These are phyloP conservation scores for Aspergillus pseudoglaucus DNA, from an alignment of 2,329 filamentous ascomycete species.

Conservation along the genomic window DNA sequence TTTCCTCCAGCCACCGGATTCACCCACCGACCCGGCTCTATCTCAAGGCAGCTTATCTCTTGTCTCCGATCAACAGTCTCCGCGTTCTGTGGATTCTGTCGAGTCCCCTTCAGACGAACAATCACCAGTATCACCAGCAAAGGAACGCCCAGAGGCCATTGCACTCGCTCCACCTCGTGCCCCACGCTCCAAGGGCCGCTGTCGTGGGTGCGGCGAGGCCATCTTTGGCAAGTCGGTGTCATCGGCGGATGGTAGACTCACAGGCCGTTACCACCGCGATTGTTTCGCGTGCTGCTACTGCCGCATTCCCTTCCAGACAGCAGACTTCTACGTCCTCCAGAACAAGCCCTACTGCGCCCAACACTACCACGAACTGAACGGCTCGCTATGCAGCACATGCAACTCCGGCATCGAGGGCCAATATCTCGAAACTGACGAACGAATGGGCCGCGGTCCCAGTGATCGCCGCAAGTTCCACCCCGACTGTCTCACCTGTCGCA, in stretches of 20 bases:
- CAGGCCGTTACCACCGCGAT: constrained; percentile 87
- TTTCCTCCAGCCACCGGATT: constrained; percentile 35
- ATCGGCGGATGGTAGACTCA: constrained; percentile 84
- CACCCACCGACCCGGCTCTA: constrained; percentile 44
- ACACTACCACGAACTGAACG: constrained; percentile 89
- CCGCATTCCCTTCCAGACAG: constrained; percentile 69
- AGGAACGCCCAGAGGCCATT: constrained; percentile 24
- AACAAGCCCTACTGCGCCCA: constrained; percentile 85
- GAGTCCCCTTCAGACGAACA: constrained; percentile 1
- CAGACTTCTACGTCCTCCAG: constrained; percentile 85
- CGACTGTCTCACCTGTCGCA: constrained; percentile 73
- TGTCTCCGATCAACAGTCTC: constrained; percentile 7
- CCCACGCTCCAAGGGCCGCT: constrained; percentile 60
- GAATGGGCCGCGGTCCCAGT: constrained; percentile 23
- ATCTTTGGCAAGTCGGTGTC: constrained; percentile 92
- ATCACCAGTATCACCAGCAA: constrained; percentile 5
- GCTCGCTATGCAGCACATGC: constrained; percentile 75
- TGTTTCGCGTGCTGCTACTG: constrained; percentile 92
- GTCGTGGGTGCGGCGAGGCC: constrained; percentile 69
- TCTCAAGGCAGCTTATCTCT: constrained; percentile 35
- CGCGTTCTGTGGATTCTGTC: not conserved
- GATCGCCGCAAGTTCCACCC: constrained; percentile 72
- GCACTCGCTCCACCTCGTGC: constrained; percentile 35
- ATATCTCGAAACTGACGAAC: constrained; percentile 73
- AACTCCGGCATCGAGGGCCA: constrained; percentile 84